These are phyloP conservation scores for Colletotrichum orbiculare DNA, from an alignment of 2,329 filamentous ascomycete species.

Conservation along the genomic window DNA sequence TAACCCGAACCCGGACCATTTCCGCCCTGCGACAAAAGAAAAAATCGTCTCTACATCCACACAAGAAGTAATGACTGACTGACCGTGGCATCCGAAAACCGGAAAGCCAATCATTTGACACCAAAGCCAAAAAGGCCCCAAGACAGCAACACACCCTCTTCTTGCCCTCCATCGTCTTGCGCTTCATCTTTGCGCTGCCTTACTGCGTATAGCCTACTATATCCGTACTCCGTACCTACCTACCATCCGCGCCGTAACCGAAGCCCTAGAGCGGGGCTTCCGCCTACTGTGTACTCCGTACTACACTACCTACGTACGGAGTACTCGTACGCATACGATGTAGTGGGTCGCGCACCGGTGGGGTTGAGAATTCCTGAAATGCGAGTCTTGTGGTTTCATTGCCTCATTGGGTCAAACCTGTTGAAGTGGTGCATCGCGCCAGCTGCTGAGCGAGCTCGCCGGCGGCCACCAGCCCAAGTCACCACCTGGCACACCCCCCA, in stretches of 20 bases:
- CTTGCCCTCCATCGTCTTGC: constrained; percentile 4
- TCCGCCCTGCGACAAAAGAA: constrained; percentile 4
- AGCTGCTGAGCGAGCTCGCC: constrained; percentile 21
- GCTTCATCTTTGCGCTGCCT: neutral
- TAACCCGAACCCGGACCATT: constrained; percentile 21
- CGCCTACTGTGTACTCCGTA: neutral
- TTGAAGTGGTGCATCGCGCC: constrained; percentile 4
- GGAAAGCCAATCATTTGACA: constrained; percentile 30
- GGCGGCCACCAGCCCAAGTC: constrained; percentile 31
- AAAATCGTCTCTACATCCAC: neutral
- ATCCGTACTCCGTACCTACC: no score
- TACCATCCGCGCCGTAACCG: constrained; percentile 2
- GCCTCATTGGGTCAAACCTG: constrained; percentile 24
- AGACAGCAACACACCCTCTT: constrained; percentile 1
- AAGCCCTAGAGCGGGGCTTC: constrained; percentile 29
- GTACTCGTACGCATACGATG: no score
- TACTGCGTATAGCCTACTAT: no score
- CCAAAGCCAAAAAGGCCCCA: constrained; percentile 22
- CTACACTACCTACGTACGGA: no score
- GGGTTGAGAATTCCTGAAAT: constrained; percentile 17
- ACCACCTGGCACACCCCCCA: constrained; percentile 24
- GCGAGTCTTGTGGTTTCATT: constrained; percentile 33
- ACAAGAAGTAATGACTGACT: neutral
- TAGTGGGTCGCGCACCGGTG: constrained; percentile 18
- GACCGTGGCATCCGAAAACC: constrained; percentile 26